phyloP scores from a whole-genome alignment of 2,329 filamentous ascomycete genomes.

The Cadophora malorum region DNA sequence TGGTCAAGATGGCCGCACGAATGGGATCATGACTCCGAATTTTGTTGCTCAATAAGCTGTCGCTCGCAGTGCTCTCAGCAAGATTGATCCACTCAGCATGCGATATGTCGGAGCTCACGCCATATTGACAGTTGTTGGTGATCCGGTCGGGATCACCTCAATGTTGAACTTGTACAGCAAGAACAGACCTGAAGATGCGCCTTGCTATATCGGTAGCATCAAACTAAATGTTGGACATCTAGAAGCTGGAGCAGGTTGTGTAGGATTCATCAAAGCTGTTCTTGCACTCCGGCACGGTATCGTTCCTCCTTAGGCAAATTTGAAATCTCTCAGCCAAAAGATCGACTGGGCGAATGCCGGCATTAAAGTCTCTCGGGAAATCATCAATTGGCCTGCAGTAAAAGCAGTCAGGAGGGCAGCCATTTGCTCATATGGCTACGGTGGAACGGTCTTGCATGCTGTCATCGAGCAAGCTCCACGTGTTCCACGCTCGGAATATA shows the following conservation, averaged over 20 bases:
- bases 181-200: not conserved
- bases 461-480: slow-evolving; percentile 39
- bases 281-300: slow-evolving; percentile 33
- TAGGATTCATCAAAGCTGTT: slow-evolving; percentile 35
- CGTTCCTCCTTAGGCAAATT: slow-evolving; percentile 34
- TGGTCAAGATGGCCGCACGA: slow-evolving; percentile 62
- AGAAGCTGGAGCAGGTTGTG: slow-evolving; percentile 35
- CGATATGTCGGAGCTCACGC: slow-evolving; percentile 45
- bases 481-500: not conserved
- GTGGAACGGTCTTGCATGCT: slow-evolving; percentile 47
- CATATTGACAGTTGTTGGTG: slow-evolving; percentile 28
- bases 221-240: slow-evolving; percentile 39
- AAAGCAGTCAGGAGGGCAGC: slow-evolving; percentile 27
- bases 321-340: slow-evolving; percentile 21
- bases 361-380: slow-evolving; percentile 19
- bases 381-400: slow-evolving; percentile 8
- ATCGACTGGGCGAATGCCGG: slow-evolving; percentile 46
- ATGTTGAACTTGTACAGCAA: slow-evolving; percentile 10
- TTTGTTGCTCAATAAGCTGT: slow-evolving; percentile 48
- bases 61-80: slow-evolving; percentile 24
- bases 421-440: slow-evolving; percentile 46
- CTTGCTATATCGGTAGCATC: slow-evolving; percentile 9
- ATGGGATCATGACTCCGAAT: slow-evolving; percentile 61
- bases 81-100: slow-evolving; percentile 38
- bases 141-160: slow-evolving; percentile 26